Evolutionary conservation across 495 filamentous ascomycete genomes (phyloP), one percentile per base, ranked within the genome.

Genomic region (Penicillium samsonianum): DNA sequence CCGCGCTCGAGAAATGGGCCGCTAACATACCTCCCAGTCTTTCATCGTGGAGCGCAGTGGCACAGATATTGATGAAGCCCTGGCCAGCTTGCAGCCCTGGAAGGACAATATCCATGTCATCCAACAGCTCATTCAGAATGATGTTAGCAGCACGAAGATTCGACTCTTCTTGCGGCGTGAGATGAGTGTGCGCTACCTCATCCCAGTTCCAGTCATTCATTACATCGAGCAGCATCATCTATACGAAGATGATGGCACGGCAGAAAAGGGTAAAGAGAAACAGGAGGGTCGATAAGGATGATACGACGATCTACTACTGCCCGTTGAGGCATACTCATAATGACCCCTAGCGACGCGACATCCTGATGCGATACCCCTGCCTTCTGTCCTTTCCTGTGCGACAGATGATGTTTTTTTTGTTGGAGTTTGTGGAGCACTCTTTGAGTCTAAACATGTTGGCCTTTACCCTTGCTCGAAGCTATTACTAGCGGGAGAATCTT

Each of bases 41-140:
- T 96, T 96, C 73, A 91, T 96, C 57, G 84, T 97, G 44, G 91
- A 97, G 71, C 86, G 92, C 38, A 85, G 82, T 40, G 92, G 92
- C n/a, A 94, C 91, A 17, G 90, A 94, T 62, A 87, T 94, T 56
- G 88, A 92, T 58, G 89, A 92, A 62, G 90, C 91, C 3, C 76
- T 94, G 20, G 84, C 86, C 25, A 84, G 80, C 44, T 77, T 96
- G 41, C 84, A 90, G 65, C 84, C 85, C 33, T 88, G 81, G 82
- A 81, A 83, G 49, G 80, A 85, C 47, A 94, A 96, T 57, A 96
- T 97, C 55, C 84, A 89, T 67, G 86, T 94, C 46, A 92, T 96
- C 60, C 86, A 88, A 62, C 91, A 96, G 65, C 82, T 94, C 47
- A 92, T 97, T 46, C 86, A 90, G 44, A 96, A 96, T 65, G 89